These are phyloP conservation scores for Zygnema circumcarinatum DNA, from an alignment of 139 green algal genomes.

Conservation along the genomic window DNA sequence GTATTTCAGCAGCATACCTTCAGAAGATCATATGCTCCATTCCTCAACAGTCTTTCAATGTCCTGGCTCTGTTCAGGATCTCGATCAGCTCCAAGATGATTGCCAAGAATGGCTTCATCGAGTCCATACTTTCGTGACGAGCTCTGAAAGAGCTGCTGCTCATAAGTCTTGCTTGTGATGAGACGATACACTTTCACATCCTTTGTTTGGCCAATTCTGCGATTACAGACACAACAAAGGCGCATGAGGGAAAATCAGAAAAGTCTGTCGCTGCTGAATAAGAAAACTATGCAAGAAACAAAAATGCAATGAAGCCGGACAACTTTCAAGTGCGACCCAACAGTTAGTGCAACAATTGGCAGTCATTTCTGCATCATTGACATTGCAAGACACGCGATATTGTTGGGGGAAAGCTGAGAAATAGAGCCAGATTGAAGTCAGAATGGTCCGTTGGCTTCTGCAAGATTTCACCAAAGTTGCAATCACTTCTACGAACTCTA, in stretches of 20 bases:
- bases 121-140: conserved; percentile 79
- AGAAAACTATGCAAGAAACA: too few species aligned
- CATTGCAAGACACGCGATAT: too few species aligned
- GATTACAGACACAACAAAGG: conserved; percentile 20
- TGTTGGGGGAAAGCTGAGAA: too few species aligned
- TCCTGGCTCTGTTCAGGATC: conserved; percentile 76
- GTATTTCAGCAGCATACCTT: too few species aligned
- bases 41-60: conserved; percentile 72
- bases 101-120: conserved; percentile 91
- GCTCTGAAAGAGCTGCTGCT: conserved; percentile 81
- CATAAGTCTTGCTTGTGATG: conserved; percentile 86
- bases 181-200: conserved; percentile 94
- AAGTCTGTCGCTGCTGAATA: too few species aligned
- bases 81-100: conserved; percentile 54
- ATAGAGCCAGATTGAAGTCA: too few species aligned
- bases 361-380: too few species aligned
- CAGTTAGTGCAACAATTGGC: too few species aligned
- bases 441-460: neutral
- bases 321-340: too few species aligned
- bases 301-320: too few species aligned
- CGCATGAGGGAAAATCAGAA: conserved; percentile 1
- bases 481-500: neutral
- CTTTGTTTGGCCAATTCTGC: conserved; percentile 84
- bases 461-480: neutral
- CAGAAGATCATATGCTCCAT: conserved; percentile 78